Percentiles rank a stretch among this genome's conserved stretches.
These are phyloP conservation scores for Neofusicoccum laricinum DNA, from an alignment of 2,329 filamentous ascomycete species.

Conservation along the genomic window DNA sequence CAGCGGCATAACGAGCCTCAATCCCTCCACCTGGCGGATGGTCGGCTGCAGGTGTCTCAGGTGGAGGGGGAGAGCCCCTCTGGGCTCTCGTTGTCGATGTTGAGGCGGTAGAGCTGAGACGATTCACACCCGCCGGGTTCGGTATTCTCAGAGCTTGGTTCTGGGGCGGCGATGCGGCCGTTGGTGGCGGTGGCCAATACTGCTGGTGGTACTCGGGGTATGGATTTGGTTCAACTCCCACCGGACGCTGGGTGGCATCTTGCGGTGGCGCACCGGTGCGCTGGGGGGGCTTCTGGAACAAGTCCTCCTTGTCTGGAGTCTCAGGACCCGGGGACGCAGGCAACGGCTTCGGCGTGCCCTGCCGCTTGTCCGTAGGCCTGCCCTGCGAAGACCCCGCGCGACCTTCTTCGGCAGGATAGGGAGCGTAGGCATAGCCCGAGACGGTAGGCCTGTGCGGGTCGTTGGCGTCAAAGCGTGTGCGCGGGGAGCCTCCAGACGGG, in stretches of 20 bases:
- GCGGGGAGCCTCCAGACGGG: constrained; percentile 29
- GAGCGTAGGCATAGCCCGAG: constrained; percentile 42
- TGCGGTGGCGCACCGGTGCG: constrained; percentile 23
- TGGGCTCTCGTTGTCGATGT: constrained; percentile 90
- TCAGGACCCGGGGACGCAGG: constrained; percentile 79
- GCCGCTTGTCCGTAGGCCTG: constrained; percentile 72
- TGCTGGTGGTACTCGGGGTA: constrained; percentile 58
- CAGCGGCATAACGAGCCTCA: constrained; percentile 85
- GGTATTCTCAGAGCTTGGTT: constrained; percentile 47
- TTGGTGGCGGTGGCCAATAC: constrained; percentile 54
- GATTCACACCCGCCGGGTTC: constrained; percentile 55
- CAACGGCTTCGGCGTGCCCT: constrained; percentile 79
- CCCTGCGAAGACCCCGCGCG: constrained; percentile 39
- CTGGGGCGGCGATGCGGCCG: constrained; percentile 22
- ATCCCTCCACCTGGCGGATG: constrained; percentile 78
- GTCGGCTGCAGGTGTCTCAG: constrained; percentile 76
- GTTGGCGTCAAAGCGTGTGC: constrained; percentile 45
- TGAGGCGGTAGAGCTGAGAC: constrained; percentile 78
- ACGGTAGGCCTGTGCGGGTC: constrained; percentile 49
- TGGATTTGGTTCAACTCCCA: constrained; percentile 43
- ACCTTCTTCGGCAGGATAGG: constrained; percentile 28
- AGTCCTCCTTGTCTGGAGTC: constrained; percentile 70
- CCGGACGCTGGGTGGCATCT: constrained; percentile 37
- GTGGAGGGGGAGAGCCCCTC: constrained; percentile 88
- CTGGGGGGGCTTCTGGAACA: constrained; percentile 67